A percentile compares a stretch with the other conserved stretches of the same genome.
Evolutionary conservation across 164 flowering plant species (phyloP).

Genomic region (Liquidambar formosana): DNA sequence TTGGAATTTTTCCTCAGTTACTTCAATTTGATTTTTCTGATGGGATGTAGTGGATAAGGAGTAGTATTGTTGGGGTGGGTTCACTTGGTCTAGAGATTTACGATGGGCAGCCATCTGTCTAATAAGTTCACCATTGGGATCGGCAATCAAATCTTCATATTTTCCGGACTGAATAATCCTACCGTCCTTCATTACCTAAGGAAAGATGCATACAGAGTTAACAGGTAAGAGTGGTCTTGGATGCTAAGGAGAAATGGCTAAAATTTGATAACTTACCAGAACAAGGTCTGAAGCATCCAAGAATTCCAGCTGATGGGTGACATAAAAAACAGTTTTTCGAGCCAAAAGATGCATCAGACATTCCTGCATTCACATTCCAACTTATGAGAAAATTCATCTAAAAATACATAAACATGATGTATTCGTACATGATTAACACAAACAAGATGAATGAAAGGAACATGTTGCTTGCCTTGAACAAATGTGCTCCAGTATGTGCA

Average conservation of each 20-base stretch:
- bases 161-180: slow-evolving; percentile 67
- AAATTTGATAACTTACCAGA: slow-evolving; percentile 42
- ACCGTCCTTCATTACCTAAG: slow-evolving; percentile 82
- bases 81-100: slow-evolving; percentile 56
- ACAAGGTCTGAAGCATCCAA: slow-evolving; percentile 73
- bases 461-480: slow-evolving; percentile 55
- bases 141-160: slow-evolving; percentile 56
- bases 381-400: neutral
- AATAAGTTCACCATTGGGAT: slow-evolving; percentile 55
- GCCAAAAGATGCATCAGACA: slow-evolving; percentile 58
- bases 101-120: slow-evolving; percentile 61
- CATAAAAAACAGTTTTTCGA: slow-evolving; percentile 68
- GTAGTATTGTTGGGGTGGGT: slow-evolving; percentile 23
- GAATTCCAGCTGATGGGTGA: slow-evolving; percentile 86
- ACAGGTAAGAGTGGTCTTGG: too few species aligned
- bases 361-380: slow-evolving; percentile 45
- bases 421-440: neutral
- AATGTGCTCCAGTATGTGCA: slow-evolving; percentile 81
- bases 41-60: slow-evolving; percentile 8
- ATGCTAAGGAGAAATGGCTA: neutral
- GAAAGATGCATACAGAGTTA: neutral
- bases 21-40: slow-evolving; percentile 34
- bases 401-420: neutral
- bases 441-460: neutral
- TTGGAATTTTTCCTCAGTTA: slow-evolving; percentile 35